A percentile compares a stretch with the other conserved stretches of the same genome.
Conservation (phyloP, 331 rosid species). For the Quercus tomentella region DNA sequence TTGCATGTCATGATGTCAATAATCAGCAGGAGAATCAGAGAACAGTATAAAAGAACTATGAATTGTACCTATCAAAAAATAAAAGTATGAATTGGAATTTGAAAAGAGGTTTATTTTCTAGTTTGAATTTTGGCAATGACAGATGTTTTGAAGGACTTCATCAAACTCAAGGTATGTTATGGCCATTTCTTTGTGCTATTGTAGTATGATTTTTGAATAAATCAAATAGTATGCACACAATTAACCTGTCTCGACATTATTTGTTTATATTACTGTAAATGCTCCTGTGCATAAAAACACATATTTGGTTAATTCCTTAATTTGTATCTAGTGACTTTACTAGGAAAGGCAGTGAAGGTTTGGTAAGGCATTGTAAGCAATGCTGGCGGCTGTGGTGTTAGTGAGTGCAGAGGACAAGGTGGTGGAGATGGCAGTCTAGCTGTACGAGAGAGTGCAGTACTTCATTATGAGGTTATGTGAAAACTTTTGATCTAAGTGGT, state of each 20-base stretch:
- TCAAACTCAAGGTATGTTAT: not conserved
- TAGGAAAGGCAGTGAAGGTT: not conserved
- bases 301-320: not conserved
- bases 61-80: not conserved
- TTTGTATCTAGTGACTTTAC: not conserved
- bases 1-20: slow-evolving; percentile 15
- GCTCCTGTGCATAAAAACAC: not conserved
- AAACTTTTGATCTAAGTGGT: not conserved
- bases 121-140: not conserved
- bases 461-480: not conserved
- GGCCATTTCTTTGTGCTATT: not conserved
- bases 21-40: not conserved
- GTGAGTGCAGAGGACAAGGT: not conserved
- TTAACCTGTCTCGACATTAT: not conserved
- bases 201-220: not conserved
- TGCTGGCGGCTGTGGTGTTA: not conserved
- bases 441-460: not conserved
- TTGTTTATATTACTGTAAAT: not conserved
- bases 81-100: not conserved
- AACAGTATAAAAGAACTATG: not conserved
- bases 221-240: not conserved
- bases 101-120: not conserved
- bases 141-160: not conserved
- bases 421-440: not conserved
- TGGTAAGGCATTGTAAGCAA: not conserved